Evolutionary conservation across 78 protist genomes (phyloP).

Genomic region (Tieghemostelium lacteum): DNA sequence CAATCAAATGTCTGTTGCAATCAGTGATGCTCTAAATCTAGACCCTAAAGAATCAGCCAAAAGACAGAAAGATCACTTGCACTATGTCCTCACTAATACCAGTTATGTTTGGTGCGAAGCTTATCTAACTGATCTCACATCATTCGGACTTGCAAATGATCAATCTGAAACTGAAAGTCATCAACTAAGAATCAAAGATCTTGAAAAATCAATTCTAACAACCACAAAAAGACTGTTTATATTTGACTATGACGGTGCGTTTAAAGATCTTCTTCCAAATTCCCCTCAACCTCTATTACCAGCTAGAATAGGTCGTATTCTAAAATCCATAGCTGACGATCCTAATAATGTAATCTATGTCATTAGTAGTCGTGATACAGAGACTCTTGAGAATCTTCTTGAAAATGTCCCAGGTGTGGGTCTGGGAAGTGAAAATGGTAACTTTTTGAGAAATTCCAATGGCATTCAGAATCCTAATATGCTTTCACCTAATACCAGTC

Average conservation of each 20-base stretch:
- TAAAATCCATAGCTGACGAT: slow-evolving; percentile 45
- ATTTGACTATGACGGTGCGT: slow-evolving; percentile 59
- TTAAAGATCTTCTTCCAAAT: background rate
- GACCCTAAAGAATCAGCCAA: background rate
- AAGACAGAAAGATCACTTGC: slow-evolving; percentile 34
- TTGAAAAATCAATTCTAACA: slow-evolving; percentile 35
- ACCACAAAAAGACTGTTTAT: slow-evolving; percentile 30
- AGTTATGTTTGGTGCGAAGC: slow-evolving; percentile 68
- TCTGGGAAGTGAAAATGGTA: slow-evolving; percentile 38
- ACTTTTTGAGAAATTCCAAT: slow-evolving; percentile 49
- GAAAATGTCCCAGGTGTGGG: slow-evolving; percentile 64
- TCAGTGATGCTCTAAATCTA: slow-evolving; percentile 14
- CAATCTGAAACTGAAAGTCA: background rate
- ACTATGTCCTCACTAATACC: slow-evolving; percentile 46
- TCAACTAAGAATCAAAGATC: slow-evolving; percentile 6
- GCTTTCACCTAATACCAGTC: too few relatives aligned
- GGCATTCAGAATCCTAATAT: too few relatives aligned
- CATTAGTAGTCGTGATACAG: slow-evolving; percentile 24
- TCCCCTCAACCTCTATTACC: slow-evolving; percentile 4
- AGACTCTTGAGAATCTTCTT: slow-evolving; percentile 21
- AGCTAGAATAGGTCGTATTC: slow-evolving; percentile 9
- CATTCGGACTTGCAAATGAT: background rate
- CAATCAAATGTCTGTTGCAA: slow-evolving; percentile 28
- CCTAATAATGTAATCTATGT: slow-evolving; percentile 46
- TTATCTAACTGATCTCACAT: slow-evolving; percentile 11